phyloP scores from a whole-genome alignment of 1,284 basidiomycete genomes.

The Austroboletus niveus region DNA sequence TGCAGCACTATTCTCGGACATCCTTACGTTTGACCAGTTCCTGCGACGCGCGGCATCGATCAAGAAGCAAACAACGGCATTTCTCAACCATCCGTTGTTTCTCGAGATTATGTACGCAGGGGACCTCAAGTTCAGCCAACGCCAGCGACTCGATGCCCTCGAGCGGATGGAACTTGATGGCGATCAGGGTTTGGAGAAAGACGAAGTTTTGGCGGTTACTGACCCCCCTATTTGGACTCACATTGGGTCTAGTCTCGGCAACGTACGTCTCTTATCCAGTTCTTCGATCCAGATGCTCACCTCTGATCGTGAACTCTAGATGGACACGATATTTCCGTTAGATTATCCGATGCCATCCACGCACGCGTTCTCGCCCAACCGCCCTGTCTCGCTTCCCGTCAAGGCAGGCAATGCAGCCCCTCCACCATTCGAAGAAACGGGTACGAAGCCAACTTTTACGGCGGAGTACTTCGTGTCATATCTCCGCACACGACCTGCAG shows the following conservation, averaged over 20 bases:
- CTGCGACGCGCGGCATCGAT: conserved; percentile 41
- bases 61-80: conserved; percentile 35
- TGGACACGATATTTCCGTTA: background rate
- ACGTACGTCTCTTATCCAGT: background rate
- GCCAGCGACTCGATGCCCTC: background rate
- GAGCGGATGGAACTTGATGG: background rate
- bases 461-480: conserved; percentile 13
- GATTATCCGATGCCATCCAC: background rate
- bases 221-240: background rate
- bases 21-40: conserved; percentile 48
- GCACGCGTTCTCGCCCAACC: background rate
- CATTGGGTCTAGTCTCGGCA: background rate
- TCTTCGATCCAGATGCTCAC: background rate
- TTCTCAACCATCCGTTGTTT: conserved; percentile 48
- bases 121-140: background rate
- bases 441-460: conserved; percentile 2
- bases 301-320: background rate
- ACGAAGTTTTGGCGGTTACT: background rate
- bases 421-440: background rate
- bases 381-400: background rate
- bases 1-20: conserved; percentile 36
- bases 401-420: background rate
- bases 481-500: conserved; percentile 44
- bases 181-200: background rate
- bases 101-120: background rate